phyloP scores from a whole-genome alignment of 2,329 filamentous ascomycete species.

The Nemania sp. region DNA sequence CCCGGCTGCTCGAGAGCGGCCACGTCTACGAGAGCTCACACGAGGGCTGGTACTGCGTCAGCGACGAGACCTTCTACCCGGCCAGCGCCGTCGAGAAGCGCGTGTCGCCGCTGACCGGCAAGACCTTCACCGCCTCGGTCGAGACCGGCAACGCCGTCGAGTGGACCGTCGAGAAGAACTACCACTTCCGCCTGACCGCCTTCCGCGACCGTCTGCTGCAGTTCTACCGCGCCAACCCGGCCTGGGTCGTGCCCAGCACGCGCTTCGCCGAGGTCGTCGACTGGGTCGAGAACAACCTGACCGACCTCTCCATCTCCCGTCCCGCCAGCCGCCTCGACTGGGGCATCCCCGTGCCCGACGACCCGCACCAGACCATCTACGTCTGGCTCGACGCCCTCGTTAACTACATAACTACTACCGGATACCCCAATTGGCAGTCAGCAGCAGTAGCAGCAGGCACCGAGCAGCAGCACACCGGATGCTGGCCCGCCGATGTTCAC shows the following conservation, averaged over 20 bases:
- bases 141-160: conserved; percentile 94
- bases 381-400: conserved; percentile 97
- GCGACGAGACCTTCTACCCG: conserved; percentile 96
- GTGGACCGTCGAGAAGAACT: conserved; percentile 91
- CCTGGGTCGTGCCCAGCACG: conserved; percentile 72
- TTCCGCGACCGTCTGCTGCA: conserved; percentile 77
- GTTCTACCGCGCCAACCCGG: conserved; percentile 77
- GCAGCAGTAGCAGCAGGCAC: too few relatives aligned
- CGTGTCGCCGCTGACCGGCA: conserved; percentile 78
- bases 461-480: conserved; percentile 60
- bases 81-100: conserved; percentile 71
- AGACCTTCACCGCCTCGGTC: conserved; percentile 77
- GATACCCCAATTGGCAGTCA: conserved; percentile 76
- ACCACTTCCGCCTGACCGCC: conserved; percentile 88
- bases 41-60: conserved; percentile 94
- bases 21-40: conserved; percentile 86
- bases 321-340: conserved; percentile 77
- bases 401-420: conserved; percentile 88
- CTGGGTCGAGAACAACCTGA: conserved; percentile 75
- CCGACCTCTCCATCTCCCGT: conserved; percentile 87
- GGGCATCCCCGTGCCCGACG: conserved; percentile 87
- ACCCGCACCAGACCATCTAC: conserved; percentile 87
- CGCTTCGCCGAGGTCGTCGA: conserved; percentile 79
- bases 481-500: conserved; percentile 91
- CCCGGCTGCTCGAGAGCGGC: conserved; percentile 71